Conservation (phyloP, 805 yeast species). For the Babjeviella inositovora region DNA sequence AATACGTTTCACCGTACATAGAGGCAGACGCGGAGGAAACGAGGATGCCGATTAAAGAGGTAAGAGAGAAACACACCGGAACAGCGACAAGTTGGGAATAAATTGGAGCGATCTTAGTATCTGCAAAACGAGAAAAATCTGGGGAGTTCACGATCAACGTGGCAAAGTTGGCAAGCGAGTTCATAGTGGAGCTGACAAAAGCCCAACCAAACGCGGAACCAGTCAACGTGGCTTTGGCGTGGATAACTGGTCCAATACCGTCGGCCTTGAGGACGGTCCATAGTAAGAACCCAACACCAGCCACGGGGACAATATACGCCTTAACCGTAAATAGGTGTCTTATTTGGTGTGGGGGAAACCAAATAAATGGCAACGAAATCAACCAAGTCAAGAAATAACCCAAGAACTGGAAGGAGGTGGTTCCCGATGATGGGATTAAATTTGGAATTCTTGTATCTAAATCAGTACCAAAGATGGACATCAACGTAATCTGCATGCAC, state of each 20-base stretch:
- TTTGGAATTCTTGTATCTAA: conserved; percentile 48
- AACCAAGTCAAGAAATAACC: conserved; percentile 76
- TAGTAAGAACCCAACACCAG: conserved; percentile 67
- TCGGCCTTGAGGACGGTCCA: conserved; percentile 76
- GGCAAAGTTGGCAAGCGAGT: conserved; percentile 72
- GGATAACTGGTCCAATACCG: conserved; percentile 64
- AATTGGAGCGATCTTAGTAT: conserved; percentile 29
- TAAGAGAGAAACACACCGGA: conserved; percentile 22
- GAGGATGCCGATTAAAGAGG: conserved; percentile 25
- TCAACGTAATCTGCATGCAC: conserved; percentile 64
- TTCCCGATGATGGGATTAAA: conserved; percentile 37
- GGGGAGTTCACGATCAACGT: conserved; percentile 83
- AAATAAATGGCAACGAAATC: conserved; percentile 62
- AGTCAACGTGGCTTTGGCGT: conserved; percentile 29
- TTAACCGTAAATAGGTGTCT: conserved; percentile 77
- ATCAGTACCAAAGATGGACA: conserved; percentile 58
- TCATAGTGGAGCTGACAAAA: conserved; percentile 64
- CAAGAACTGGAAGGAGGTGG: conserved; percentile 60
- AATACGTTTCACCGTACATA: conserved; percentile 18
- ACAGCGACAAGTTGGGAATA: conserved; percentile 35
- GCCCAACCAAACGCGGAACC: conserved; percentile 72
- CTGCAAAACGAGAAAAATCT: conserved; percentile 76
- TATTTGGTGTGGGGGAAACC: conserved; percentile 69
- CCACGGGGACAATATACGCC: conserved; percentile 65
- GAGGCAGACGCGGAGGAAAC: conserved; percentile 20